Evolutionary conservation across 2,329 filamentous ascomycete species (phyloP), one percentile per base, ranked within the genome.

Genomic region (Botrytis fragariae): DNA sequence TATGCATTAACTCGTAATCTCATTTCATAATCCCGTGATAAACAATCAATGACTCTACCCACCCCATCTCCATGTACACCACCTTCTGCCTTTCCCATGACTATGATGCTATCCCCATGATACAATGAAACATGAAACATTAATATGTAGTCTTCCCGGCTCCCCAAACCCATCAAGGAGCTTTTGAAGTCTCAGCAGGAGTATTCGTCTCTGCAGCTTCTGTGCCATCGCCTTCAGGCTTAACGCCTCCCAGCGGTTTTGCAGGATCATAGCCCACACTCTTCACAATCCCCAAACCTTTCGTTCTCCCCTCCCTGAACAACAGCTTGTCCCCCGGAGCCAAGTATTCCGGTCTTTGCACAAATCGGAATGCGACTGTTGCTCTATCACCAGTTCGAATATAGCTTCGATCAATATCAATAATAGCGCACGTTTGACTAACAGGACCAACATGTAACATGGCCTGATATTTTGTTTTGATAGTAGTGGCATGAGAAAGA

Each of bases 381-480:
- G 96, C 96, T n/a, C 95, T 88, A 81, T 98, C 96, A 16, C 96
- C 96, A 0, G 95, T 98, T 12, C 96, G 90, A 77, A 99, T 98
- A 79, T 95, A 96, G 39, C 93, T 92, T n/a, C 95, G 91, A 81
- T 99, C 96, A 77, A 99, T 96, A 80, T 98, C 96, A 79, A 99
- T 97, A 80, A 99, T 98, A 18, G 94, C 91, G 80, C 96, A 99
- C 0, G 96, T 99, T 84, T 99, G 96, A 59, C 92, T 94, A 61
- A 99, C 93, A 0, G 96, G 93, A 0, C 96, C 96, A 7, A 99
- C 95, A 79, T 99, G 96, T 35, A 99, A 87, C 95, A 98, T 99
- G 0, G 96, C 96, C 84, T 99, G 96, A 77, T 99, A 99, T 79
- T 94, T 95, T 0, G 91, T 94, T 83, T 97, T 96, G 82, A 99